These are phyloP conservation scores for Agaricus subrufescens DNA, from an alignment of 768 basidiomycete species.

Conservation along the genomic window DNA sequence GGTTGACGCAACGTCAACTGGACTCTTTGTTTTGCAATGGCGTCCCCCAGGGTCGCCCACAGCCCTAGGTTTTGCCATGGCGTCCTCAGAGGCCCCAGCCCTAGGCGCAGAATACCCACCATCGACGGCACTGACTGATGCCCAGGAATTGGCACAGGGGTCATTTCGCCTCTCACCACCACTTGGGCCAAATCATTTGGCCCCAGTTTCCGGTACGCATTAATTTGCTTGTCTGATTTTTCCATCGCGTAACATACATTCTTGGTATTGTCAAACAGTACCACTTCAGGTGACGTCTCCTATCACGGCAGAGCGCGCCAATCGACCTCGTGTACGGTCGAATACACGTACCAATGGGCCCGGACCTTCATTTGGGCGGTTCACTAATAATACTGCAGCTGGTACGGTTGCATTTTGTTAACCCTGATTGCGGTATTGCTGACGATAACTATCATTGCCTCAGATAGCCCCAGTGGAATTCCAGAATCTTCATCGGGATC, in stretches of 20 bases:
- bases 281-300: not conserved
- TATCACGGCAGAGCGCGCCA: not conserved
- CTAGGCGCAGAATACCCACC: not conserved
- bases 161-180: conserved; percentile 1
- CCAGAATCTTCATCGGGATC: not conserved
- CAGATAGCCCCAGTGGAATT: conserved; percentile 1
- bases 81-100: not conserved
- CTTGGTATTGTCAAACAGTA: not conserved
- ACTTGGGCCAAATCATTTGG: conserved; percentile 1
- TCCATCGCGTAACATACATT: not conserved
- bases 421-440: not conserved
- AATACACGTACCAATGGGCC: not conserved
- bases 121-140: not conserved
- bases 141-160: not conserved
- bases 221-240: not conserved
- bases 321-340: conserved; percentile 7
- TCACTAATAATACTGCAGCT: not conserved
- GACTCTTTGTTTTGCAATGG: too few relatives aligned
- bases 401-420: not conserved
- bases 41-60: too few relatives aligned
- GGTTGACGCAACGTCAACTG: too few relatives aligned
- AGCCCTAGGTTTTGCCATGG: not conserved
- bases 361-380: conserved; percentile 1
- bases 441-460: conserved; percentile 5
- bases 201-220: conserved; percentile 7